Base-by-base conservation (phyloP, 257 asterid species). In the Solanum pennellii region DNA sequence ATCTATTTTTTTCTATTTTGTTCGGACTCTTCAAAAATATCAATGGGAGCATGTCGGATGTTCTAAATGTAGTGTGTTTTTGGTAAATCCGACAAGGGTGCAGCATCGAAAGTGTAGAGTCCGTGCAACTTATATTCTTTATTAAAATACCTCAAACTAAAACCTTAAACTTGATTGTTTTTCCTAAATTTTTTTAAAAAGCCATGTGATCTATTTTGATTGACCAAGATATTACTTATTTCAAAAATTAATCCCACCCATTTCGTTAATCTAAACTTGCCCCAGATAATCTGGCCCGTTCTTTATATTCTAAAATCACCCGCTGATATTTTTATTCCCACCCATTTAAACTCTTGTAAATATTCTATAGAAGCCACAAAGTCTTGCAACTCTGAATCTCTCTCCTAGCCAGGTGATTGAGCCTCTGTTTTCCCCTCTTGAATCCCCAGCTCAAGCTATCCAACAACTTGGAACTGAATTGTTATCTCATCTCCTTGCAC, bases 401-500 rank as follows among this genome's bases (percentile, higher is more conserved):
- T 83, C 95, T 88, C 95, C 98, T 41, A 93, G 94, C 91, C 94
- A 95, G 92, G 93, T 95, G 83, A 92, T 95, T 20, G 95, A 93
- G 90, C 98, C 96, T 76, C 88, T 96, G 86, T 92, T 93, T 82
- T 88, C 93, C 12, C 93, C 93, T 90, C 91, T 94, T 80, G 97
- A 93, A 86, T 96, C 98, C 88, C 95, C 96, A 71, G 93, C 98
- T 86, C 97, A 93, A 89, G 95, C 97, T 72, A 93, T 95, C 88
- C 97, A 93, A 86, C 97, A 95, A 91, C 98, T 94, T 59, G 95
- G 98, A 82, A 91, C 97, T 23, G 96, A 94, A 86, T 90, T 95
- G 90, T 90, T 96, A 88, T 93, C 95, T 88, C 96, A 93, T 89
- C 93, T 96, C 86, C 94, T 96, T 60, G 95, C 89, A 73, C 98